Evolutionary conservation across 148 eudicot species (phyloP).

Genomic region (Vaccinium corymbosum): DNA sequence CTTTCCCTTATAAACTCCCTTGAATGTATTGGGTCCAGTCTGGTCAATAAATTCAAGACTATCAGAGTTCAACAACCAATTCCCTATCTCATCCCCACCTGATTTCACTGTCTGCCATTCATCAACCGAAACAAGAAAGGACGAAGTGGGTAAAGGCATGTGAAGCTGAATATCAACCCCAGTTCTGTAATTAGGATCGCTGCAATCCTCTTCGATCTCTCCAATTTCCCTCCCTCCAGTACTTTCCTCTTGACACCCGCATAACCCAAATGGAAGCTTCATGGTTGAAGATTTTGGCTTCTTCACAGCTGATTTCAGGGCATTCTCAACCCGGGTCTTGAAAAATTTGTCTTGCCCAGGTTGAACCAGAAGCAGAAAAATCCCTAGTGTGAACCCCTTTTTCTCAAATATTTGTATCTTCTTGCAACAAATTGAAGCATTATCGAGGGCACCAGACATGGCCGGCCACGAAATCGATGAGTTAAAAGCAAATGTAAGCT

Average conservation of each 20-base stretch:
- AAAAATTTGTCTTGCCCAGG: slow-evolving; percentile 64
- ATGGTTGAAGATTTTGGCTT: slow-evolving; percentile 56
- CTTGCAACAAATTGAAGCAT: slow-evolving; percentile 66
- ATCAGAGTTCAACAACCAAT: slow-evolving; percentile 67
- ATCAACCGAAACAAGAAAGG: slow-evolving; percentile 67
- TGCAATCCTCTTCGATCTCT: slow-evolving; percentile 62
- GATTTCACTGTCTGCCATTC: slow-evolving; percentile 91
- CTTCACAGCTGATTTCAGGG: slow-evolving; percentile 63
- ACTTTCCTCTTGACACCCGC: slow-evolving; percentile 89
- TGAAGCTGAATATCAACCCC: slow-evolving; percentile 57
- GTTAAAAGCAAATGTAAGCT: slow-evolving; percentile 82
- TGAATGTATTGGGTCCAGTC: slow-evolving; percentile 55
- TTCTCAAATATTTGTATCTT: slow-evolving; percentile 86
- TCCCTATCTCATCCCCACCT: slow-evolving; percentile 58
- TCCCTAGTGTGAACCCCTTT: slow-evolving; percentile 71
- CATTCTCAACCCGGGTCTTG: slow-evolving; percentile 60
- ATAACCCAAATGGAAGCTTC: slow-evolving; percentile 89
- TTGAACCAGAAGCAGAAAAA: slow-evolving; percentile 51
- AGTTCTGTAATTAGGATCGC: slow-evolving; percentile 50
- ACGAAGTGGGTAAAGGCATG: slow-evolving; percentile 60
- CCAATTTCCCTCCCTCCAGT: slow-evolving; percentile 57
- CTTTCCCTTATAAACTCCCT: slow-evolving; percentile 74
- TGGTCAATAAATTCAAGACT: slow-evolving; percentile 65
- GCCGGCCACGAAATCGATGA: slow-evolving; percentile 72
- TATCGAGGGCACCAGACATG: slow-evolving; percentile 64